Base-by-base conservation (phyloP, 2,329 filamentous ascomycete genomes). In the Chrysosporium keratinophilum region DNA sequence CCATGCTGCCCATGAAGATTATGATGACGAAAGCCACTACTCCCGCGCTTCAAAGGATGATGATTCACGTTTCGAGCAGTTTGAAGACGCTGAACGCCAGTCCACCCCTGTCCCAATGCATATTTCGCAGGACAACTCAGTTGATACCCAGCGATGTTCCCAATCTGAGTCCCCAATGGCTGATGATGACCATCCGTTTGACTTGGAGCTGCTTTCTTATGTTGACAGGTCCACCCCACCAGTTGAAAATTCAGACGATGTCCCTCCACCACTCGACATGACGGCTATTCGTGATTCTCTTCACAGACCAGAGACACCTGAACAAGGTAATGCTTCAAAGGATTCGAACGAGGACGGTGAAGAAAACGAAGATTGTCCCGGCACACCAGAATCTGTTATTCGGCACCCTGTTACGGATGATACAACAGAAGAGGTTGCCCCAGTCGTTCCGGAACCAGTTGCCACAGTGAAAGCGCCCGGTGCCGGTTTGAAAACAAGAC, bases 391-490 rank as follows among this genome's bases (percentile, higher is more conserved):
- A 48, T 97, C 91, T 5, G 90, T 97, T 19, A 91, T 96, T 59
- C 86, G 87, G 57, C 87, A 90, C 63, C 81, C 83, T 1, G 68
- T 87, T 46, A 71, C 74, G 1, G 72, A 76, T 7, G 73, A 77
- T 9, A 64, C 59, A 2, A 62, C 65, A 5, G 62, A 61, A 1
- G 67, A 70, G 14, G 59, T 57, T 33, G 66, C 65, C 1, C 66
- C 73, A 2, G 67, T 70, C 14, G 81, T 97, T 55, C 89, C 91
- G 1, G 89, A 95, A 62, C 81, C 83, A 45, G 74, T 88, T 46
- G 88, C 91, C 3, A 96, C 91, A 0, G 90, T 97, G 71, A 93
- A 91, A 68, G 86, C 89, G 7, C 83, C 86, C 19, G 87, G 88
- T 6, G 88, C 87, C 10, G 88, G 84, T 68, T 78, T 97, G 40